Conservation (phyloP, 148 eudicot genomes). For the Camellia granthamiana region DNA sequence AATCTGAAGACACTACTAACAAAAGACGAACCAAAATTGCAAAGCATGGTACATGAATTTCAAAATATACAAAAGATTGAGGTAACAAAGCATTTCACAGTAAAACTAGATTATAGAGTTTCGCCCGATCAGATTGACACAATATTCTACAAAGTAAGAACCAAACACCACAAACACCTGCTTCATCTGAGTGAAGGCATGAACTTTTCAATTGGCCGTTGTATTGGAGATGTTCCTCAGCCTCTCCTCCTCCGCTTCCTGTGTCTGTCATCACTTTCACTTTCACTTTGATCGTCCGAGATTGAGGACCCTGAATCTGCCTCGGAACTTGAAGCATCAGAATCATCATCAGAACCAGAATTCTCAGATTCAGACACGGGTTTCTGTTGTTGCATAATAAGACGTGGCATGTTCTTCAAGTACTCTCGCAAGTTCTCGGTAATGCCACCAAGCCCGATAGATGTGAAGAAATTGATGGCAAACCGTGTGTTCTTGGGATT, state of each 20-base stretch:
- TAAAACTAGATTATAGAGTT: neutral
- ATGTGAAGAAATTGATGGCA: constrained; percentile 82
- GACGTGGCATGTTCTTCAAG: constrained; percentile 84
- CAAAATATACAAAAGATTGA: neutral
- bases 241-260: constrained; percentile 51
- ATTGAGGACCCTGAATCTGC: constrained; percentile 42
- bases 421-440: constrained; percentile 84
- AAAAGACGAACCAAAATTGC: neutral
- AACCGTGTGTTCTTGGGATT: constrained; percentile 82
- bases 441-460: constrained; percentile 88
- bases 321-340: constrained; percentile 15
- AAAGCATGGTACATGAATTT: neutral
- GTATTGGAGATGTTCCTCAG: neutral
- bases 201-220: neutral
- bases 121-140: neutral
- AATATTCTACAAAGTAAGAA: neutral
- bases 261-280: constrained; percentile 29
- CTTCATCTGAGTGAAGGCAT: neutral
- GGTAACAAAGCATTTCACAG: neutral
- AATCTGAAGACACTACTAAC: neutral
- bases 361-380: constrained; percentile 49
- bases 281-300: constrained; percentile 46
- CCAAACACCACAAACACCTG: neutral
- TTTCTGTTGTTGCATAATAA: constrained; percentile 85
- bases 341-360: constrained; percentile 31